Evolutionary conservation across 805 yeast species (phyloP).

Genomic region (Komagataella phaffii): DNA sequence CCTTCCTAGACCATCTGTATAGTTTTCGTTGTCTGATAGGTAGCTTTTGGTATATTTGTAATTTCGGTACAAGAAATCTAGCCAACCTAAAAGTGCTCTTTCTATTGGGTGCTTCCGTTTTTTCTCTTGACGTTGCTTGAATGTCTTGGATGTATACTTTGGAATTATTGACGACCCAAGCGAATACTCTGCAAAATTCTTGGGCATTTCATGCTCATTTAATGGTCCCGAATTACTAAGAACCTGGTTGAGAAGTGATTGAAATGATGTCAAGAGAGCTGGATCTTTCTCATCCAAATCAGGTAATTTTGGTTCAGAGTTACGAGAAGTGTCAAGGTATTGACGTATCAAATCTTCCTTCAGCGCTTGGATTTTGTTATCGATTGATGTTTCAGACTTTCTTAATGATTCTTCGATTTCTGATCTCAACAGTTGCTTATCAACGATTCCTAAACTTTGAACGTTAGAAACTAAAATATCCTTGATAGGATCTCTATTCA

Average conservation of each 20-base stretch:
- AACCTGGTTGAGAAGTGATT: not conserved
- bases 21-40: not conserved
- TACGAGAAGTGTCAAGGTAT: not conserved
- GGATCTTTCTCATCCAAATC: not conserved
- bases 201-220: not conserved
- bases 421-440: not conserved
- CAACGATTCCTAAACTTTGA: not conserved
- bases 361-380: not conserved
- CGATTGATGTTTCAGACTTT: not conserved
- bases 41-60: constrained; percentile 2
- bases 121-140: not conserved
- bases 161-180: not conserved
- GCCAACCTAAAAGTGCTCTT: not conserved
- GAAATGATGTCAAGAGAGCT: not conserved
- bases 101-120: not conserved
- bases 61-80: not conserved
- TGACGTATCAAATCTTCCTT: not conserved
- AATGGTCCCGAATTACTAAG: not conserved
- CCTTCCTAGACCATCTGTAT: constrained; percentile 1
- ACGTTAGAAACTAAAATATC: not conserved
- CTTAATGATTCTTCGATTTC: not conserved
- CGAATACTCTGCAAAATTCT: not conserved
- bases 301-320: not conserved
- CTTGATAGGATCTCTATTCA: not conserved
- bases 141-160: not conserved